Percentiles rank a stretch among this genome's conserved stretches.
These are phyloP conservation scores for Leucosporidium creatinivorum DNA, from an alignment of 768 basidiomycete species.

Conservation along the genomic window DNA sequence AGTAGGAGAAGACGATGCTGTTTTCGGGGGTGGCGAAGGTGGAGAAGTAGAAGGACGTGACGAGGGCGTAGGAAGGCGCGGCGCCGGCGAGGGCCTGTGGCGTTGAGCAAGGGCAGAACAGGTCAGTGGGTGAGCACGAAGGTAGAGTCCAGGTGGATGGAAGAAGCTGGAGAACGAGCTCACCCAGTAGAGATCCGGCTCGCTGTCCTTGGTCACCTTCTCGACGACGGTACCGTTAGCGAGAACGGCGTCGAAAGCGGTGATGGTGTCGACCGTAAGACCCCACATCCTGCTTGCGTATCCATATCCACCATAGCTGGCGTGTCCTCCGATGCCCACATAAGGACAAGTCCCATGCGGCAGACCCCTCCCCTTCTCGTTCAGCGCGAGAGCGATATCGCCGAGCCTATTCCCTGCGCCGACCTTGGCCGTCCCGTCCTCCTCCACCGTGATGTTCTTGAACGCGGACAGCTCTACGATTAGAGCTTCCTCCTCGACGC, in stretches of 20 bases:
- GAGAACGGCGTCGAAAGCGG: slow-evolving; percentile 41
- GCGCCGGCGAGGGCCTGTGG: slow-evolving; percentile 39
- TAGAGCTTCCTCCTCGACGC: slow-evolving; percentile 43
- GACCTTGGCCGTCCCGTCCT: slow-evolving; percentile 44
- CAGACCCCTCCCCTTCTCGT: slow-evolving; percentile 41
- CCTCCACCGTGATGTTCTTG: slow-evolving; percentile 44
- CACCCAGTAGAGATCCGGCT: slow-evolving; percentile 51
- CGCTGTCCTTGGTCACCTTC: slow-evolving; percentile 40
- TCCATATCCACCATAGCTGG: slow-evolving; percentile 40
- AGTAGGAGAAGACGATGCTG: slow-evolving; percentile 25
- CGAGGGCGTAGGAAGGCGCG: slow-evolving; percentile 40
- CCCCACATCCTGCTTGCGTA: slow-evolving; percentile 51
- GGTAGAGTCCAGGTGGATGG: too few relatives aligned
- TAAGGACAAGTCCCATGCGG: slow-evolving; percentile 53
- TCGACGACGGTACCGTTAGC: slow-evolving; percentile 34
- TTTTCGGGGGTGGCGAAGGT: slow-evolving; percentile 33
- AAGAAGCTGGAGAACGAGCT: not conserved
- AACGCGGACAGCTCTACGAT: slow-evolving; percentile 49
- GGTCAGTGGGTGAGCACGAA: not conserved
- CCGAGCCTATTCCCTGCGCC: slow-evolving; percentile 32
- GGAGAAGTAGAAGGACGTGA: slow-evolving; percentile 37
- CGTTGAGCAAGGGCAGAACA: not conserved
- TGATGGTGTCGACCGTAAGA: slow-evolving; percentile 50
- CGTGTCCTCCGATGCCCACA: slow-evolving; percentile 36
- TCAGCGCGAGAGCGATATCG: slow-evolving; percentile 28